These are phyloP conservation scores for Phanerochaete carnosa DNA, from an alignment of 768 basidiomycete genomes.

Conservation along the genomic window DNA sequence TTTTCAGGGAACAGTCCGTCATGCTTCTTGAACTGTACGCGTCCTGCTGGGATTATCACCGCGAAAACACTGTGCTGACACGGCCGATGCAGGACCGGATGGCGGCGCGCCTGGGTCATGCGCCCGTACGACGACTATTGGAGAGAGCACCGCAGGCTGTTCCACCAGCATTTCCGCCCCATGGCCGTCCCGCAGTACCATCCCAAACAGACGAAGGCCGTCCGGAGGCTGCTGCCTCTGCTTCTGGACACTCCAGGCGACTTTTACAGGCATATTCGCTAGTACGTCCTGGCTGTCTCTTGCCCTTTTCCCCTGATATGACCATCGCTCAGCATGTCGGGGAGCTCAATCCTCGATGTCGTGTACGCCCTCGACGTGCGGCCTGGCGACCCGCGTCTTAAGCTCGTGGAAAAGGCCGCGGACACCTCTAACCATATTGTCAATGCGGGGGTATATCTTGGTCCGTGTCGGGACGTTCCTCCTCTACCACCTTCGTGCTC, in stretches of 20 bases:
- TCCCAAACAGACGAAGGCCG: not conserved
- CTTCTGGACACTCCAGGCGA: not conserved
- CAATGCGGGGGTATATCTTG: not conserved
- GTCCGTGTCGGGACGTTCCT: not conserved
- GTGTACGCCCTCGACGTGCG: conserved; percentile 3
- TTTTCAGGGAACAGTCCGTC: not conserved
- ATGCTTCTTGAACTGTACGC: not conserved
- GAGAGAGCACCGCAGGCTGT: conserved; percentile 7
- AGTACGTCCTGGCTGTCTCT: too few relatives aligned
- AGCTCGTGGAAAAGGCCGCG: not conserved
- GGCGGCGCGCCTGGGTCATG: conserved; percentile 4
- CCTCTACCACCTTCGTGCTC: not conserved
- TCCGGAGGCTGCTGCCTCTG: not conserved
- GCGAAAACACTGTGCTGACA: not conserved
- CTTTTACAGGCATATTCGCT: not conserved
- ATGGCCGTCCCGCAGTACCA: not conserved
- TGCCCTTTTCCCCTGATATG: too few relatives aligned
- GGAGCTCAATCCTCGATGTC: conserved; percentile 6
- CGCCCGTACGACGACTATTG: conserved; percentile 12
- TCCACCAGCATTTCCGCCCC: conserved; percentile 7
- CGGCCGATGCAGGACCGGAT: conserved; percentile 13
- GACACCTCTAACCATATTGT: not conserved
- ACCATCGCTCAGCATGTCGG: not conserved
- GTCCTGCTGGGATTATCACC: not conserved
- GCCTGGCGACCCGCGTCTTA: not conserved